Conservation (phyloP, 495 filamentous ascomycete species). For the Lasiosphaeria ovina region DNA sequence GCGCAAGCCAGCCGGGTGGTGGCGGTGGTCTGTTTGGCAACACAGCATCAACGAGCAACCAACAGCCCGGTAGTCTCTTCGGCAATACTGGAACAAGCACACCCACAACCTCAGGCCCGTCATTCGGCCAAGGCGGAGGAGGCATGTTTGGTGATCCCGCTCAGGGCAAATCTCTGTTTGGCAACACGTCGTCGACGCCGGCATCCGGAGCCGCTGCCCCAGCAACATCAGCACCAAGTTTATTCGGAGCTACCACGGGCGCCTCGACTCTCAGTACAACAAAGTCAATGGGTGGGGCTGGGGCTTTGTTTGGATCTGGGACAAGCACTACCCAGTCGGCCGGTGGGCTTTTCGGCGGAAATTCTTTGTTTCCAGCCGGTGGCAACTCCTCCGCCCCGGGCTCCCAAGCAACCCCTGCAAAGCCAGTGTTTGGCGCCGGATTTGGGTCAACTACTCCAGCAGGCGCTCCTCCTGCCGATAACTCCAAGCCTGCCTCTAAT, state of each 20-base stretch:
- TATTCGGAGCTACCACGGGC: slow-evolving; percentile 18
- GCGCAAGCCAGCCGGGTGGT: slow-evolving; percentile 25
- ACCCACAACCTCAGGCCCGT: slow-evolving; percentile 24
- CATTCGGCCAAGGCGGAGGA: slow-evolving; percentile 22
- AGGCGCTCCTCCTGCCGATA: slow-evolving; percentile 29
- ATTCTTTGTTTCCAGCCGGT: slow-evolving; percentile 13
- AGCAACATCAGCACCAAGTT: slow-evolving; percentile 10
- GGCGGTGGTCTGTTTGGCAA: slow-evolving; percentile 53
- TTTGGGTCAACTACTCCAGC: slow-evolving; percentile 34
- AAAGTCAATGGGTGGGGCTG: background rate
- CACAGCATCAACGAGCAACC: slow-evolving; percentile 25
- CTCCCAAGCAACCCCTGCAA: slow-evolving; percentile 29
- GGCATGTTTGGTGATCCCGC: slow-evolving; percentile 20
- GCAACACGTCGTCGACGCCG: background rate
- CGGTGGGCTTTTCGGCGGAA: background rate
- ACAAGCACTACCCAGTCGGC: background rate
- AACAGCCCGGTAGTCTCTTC: slow-evolving; percentile 30
- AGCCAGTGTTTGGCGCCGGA: slow-evolving; percentile 22
- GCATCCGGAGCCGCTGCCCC: background rate
- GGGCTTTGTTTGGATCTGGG: slow-evolving; percentile 5
- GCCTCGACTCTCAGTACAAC: background rate
- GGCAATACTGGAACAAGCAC: slow-evolving; percentile 24
- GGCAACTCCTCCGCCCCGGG: background rate
- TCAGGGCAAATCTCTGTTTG: background rate
- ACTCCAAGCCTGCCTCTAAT: slow-evolving; percentile 20